Evolutionary conservation across 176 grass and related monocot species (phyloP).

Genomic region (Lolium perenne): DNA sequence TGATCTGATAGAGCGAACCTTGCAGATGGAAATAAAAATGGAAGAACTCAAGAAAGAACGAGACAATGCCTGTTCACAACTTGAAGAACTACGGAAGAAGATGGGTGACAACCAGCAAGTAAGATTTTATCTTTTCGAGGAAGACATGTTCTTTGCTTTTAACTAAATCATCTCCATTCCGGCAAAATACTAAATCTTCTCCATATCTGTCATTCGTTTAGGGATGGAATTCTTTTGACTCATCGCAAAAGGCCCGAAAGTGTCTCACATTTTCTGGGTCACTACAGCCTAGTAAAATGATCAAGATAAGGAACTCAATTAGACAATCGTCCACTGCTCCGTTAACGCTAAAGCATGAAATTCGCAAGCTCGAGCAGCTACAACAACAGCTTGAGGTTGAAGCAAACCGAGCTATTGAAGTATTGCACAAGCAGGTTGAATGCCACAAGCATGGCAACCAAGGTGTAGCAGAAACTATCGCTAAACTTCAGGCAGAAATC

Average conservation of each 20-base stretch:
- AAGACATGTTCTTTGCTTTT: constrained; percentile 13
- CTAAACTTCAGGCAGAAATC: constrained; percentile 90
- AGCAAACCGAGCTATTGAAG: constrained; percentile 87
- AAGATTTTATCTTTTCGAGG: constrained; percentile 21
- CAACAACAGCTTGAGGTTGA: constrained; percentile 91
- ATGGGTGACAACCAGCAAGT: constrained; percentile 59
- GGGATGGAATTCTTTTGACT: constrained; percentile 87
- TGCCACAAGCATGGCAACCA: constrained; percentile 96
- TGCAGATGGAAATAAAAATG: constrained; percentile 90
- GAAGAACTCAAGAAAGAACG: constrained; percentile 82
- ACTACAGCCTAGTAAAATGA: constrained; percentile 52
- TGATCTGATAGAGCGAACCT: constrained; percentile 23
- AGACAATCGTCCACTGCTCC: constrained; percentile 87
- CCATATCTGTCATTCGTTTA: constrained; percentile 37
- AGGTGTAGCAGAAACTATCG: constrained; percentile 92
- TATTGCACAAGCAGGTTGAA: constrained; percentile 91
- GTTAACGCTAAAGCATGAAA: constrained; percentile 88
- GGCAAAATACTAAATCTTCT: constrained; percentile 26
- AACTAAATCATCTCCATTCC: constrained; percentile 31
- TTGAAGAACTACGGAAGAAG: constrained; percentile 74
- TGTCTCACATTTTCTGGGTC: constrained; percentile 81
- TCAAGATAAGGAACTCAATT: constrained; percentile 52
- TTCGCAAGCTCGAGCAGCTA: constrained; percentile 92
- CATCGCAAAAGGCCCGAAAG: constrained; percentile 57
- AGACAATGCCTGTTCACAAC: constrained; percentile 67